Conservation (phyloP, 129 eudicot species). For the Ambrosia artemisiifolia region DNA sequence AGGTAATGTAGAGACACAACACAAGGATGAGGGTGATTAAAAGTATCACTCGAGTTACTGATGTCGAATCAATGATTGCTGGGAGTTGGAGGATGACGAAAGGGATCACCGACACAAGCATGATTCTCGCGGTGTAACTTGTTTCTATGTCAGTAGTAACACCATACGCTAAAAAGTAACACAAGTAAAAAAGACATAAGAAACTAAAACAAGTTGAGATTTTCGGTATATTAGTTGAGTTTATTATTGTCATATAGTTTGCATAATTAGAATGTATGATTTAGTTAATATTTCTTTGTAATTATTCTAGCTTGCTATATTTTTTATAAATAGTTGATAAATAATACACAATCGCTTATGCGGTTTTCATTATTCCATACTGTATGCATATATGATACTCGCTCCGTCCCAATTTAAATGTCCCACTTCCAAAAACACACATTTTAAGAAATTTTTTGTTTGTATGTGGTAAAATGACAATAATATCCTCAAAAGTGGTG, state of each 20-base stretch:
- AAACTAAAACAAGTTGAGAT: not conserved
- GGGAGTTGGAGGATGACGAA: slow-evolving; percentile 42
- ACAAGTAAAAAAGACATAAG: not conserved
- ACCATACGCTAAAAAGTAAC: slow-evolving; percentile 23
- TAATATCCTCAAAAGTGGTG: no score
- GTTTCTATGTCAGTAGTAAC: slow-evolving; percentile 45
- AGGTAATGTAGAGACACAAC: slow-evolving; percentile 22
- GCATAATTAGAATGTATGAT: not conserved
- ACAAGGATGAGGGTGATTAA: slow-evolving; percentile 45
- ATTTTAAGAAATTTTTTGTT: no score
- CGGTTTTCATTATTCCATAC: no score
- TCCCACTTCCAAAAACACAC: no score
- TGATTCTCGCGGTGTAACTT: slow-evolving; percentile 48
- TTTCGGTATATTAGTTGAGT: not conserved
- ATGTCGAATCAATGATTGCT: slow-evolving; percentile 21
- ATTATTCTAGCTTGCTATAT: not conserved
- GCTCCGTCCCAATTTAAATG: no score
- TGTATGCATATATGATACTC: not conserved
- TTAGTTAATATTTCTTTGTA: not conserved
- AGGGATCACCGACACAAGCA: slow-evolving; percentile 42
- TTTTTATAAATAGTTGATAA: no score
- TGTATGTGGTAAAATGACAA: no score
- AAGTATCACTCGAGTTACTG: slow-evolving; percentile 25
- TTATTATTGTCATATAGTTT: no score
- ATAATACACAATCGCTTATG: no score